Percentiles rank a stretch among this genome's conserved stretches.
Evolutionary conservation across 805 yeast genomes (phyloP).

Genomic region (Zygosaccharomyces bisporus): DNA sequence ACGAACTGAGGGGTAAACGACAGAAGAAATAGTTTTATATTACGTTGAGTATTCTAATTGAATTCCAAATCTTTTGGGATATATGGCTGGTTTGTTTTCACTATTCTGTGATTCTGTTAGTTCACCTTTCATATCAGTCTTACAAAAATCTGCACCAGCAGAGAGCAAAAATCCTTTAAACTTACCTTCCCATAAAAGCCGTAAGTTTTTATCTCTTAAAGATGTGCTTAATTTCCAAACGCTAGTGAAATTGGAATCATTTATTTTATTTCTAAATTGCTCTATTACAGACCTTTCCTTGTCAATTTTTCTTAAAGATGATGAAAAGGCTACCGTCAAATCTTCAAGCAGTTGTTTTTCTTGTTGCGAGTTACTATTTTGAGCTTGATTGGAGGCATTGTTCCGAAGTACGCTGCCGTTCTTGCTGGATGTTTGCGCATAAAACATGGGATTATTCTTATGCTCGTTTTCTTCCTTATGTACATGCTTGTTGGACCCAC

Average conservation of each 20-base stretch:
- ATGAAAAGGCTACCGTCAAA: slow-evolving; percentile 31
- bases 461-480: slow-evolving; percentile 12
- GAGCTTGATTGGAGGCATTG: slow-evolving; percentile 2
- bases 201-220: slow-evolving; percentile 55
- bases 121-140: slow-evolving; percentile 39
- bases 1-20: slow-evolving; percentile 38
- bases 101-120: not conserved
- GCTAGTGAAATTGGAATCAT: slow-evolving; percentile 56
- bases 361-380: slow-evolving; percentile 19
- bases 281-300: slow-evolving; percentile 44
- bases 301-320: slow-evolving; percentile 32
- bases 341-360: slow-evolving; percentile 26
- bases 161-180: slow-evolving; percentile 73
- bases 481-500: slow-evolving; percentile 23
- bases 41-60: slow-evolving; percentile 33
- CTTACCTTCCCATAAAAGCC: slow-evolving; percentile 83
- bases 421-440: slow-evolving; percentile 13
- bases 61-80: slow-evolving; percentile 30
- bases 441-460: slow-evolving; percentile 18
- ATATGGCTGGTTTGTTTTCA: slow-evolving; percentile 7
- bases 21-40: slow-evolving; percentile 23
- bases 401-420: not conserved
- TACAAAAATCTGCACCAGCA: slow-evolving; percentile 57
- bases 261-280: slow-evolving; percentile 49
- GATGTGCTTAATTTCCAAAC: slow-evolving; percentile 74